Conservation (phyloP, 1,284 basidiomycete genomes). For the Nidula niveotomentosa region DNA sequence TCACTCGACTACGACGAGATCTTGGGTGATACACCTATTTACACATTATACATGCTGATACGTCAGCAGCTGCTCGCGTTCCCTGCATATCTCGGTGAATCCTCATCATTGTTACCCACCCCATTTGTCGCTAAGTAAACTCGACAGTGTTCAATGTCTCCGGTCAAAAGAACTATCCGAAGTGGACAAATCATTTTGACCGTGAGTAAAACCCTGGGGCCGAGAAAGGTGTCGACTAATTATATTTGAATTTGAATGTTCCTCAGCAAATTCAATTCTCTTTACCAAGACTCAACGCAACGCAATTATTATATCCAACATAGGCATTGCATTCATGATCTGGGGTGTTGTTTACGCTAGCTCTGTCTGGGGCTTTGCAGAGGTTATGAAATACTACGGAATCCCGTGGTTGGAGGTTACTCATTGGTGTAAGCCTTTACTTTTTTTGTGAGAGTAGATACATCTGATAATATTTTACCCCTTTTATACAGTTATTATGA, state of each 20-base stretch:
- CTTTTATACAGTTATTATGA: slow-evolving; percentile 43
- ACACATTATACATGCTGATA: slow-evolving; percentile 51
- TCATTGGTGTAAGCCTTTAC: slow-evolving; percentile 48
- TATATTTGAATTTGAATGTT: neutral
- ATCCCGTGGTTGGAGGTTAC: slow-evolving; percentile 57
- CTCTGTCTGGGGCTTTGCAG: slow-evolving; percentile 30
- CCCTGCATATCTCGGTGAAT: slow-evolving; percentile 62
- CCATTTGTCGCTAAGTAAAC: neutral
- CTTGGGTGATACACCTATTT: slow-evolving; percentile 60
- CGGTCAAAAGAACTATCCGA: slow-evolving; percentile 67
- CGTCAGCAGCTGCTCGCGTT: slow-evolving; percentile 76
- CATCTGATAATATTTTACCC: slow-evolving; percentile 12
- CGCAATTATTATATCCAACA: slow-evolving; percentile 53
- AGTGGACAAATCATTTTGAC: slow-evolving; percentile 61
- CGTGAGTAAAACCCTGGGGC: slow-evolving; percentile 31
- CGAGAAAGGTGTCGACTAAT: neutral
- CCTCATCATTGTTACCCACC: neutral
- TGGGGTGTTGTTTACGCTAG: slow-evolving; percentile 34
- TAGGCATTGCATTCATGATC: slow-evolving; percentile 50
- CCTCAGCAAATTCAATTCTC: slow-evolving; percentile 49
- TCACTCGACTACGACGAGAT: slow-evolving; percentile 53
- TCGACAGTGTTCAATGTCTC: slow-evolving; percentile 57
- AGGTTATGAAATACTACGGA: slow-evolving; percentile 53
- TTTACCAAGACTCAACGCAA: slow-evolving; percentile 52
- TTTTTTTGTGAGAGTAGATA: neutral